Percentiles rank a stretch among this genome's conserved stretches.
phyloP scores from a whole-genome alignment of 164 flowering plant species.

The Platanus orientalis region DNA sequence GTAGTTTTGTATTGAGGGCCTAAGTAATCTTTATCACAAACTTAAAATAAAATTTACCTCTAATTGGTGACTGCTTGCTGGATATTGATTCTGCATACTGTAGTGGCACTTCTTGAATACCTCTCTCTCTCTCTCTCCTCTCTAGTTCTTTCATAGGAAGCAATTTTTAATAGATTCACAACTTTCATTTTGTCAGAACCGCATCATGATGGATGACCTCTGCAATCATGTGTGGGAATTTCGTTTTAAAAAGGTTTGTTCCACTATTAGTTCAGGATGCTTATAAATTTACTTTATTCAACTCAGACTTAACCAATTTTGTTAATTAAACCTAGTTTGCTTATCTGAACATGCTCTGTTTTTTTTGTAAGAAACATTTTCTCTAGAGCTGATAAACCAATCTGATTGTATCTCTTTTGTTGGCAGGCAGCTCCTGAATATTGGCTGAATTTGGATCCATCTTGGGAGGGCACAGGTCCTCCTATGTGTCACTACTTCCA shows the following conservation, averaged over 20 bases:
- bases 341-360: neutral
- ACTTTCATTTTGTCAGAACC: no score
- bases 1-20: no score
- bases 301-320: neutral
- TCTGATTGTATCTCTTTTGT: neutral
- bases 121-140: no score
- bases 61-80: no score
- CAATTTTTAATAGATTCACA: no score
- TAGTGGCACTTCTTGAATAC: no score
- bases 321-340: neutral
- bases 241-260: constrained; percentile 62
- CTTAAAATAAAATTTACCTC: no score
- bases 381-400: neutral
- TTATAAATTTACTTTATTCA: neutral
- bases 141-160: no score
- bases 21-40: no score
- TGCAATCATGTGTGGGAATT: no score
- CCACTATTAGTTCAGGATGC: neutral
- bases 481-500: constrained; percentile 77
- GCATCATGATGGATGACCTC: no score
- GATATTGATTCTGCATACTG: no score
- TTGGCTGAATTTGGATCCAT: constrained; percentile 77
- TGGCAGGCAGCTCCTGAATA: constrained; percentile 68
- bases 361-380: neutral
- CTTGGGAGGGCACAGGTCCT: constrained; percentile 62